Conservation (phyloP, 1,284 basidiomycete species). For the Pseudozyma hubeiensis region DNA sequence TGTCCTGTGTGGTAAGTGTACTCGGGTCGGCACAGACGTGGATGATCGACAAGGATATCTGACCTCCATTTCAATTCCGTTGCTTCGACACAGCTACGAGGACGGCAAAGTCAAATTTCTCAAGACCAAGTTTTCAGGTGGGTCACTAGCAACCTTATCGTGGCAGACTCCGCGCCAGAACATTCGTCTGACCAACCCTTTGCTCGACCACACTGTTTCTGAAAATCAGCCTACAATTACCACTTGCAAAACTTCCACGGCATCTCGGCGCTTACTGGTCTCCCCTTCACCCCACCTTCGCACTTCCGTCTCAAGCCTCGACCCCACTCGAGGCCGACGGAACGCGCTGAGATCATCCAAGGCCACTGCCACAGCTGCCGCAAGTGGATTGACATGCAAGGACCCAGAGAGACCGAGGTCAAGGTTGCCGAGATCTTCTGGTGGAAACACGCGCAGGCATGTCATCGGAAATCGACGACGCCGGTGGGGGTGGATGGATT, state of each 20-base stretch:
- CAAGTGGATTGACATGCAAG: constrained; percentile 43
- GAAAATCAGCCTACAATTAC: constrained; percentile 53
- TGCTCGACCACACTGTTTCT: not conserved
- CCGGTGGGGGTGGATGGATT: constrained; percentile 20
- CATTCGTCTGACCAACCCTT: not conserved
- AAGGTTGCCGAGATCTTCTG: constrained; percentile 54
- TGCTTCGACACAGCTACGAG: constrained; percentile 35
- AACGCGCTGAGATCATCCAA: constrained; percentile 27
- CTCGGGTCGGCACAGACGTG: not conserved
- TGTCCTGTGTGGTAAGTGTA: constrained; percentile 52
- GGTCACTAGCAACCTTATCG: not conserved
- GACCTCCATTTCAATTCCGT: not conserved
- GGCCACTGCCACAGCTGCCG: constrained; percentile 43
- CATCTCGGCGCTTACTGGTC: constrained; percentile 34
- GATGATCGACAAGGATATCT: not conserved
- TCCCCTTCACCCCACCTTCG: constrained; percentile 50
- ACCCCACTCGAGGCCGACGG: constrained; percentile 17
- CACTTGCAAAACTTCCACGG: constrained; percentile 56
- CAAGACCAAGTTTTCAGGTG: constrained; percentile 56
- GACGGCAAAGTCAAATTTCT: constrained; percentile 29
- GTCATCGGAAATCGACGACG: constrained; percentile 15
- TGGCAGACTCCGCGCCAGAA: too few relatives aligned
- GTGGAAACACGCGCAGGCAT: constrained; percentile 52
- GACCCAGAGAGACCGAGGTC: constrained; percentile 31
- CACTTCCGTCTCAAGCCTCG: constrained; percentile 20